phyloP scores from a whole-genome alignment of 164 flowering plant genomes.

The Aristolochia californica region DNA sequence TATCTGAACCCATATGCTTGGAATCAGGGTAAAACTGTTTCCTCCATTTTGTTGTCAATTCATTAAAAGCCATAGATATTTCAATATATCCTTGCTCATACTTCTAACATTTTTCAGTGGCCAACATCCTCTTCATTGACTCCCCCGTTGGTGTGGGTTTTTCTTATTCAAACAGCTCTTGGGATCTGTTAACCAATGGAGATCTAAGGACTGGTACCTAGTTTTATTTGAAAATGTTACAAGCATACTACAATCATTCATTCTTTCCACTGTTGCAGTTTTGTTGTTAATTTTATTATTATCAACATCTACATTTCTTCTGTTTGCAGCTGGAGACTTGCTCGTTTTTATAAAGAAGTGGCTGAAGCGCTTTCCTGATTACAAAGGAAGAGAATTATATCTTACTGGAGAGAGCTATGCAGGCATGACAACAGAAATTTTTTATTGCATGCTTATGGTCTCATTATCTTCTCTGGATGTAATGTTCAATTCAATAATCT shows the following conservation, averaged over 20 bases:
- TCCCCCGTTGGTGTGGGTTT: conserved; percentile 85
- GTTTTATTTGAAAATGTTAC: background rate
- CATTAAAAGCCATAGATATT: background rate
- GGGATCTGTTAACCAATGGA: conserved; percentile 51
- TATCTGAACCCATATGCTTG: conserved; percentile 78
- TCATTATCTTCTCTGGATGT: background rate
- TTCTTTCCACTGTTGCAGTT: background rate
- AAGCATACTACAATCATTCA: background rate
- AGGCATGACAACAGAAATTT: conserved; percentile 18
- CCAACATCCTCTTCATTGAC: conserved; percentile 65
- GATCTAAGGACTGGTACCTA: conserved; percentile 30
- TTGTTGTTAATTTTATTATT: background rate
- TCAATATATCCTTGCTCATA: background rate
- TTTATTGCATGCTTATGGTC: background rate
- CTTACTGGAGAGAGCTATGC: conserved; percentile 84
- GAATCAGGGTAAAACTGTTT: conserved; percentile 52
- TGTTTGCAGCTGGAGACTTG: conserved; percentile 56
- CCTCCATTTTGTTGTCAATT: background rate
- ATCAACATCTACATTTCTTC: background rate
- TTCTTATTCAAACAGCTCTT: conserved; percentile 65
- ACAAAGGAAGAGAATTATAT: conserved; percentile 65
- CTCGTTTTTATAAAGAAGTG: conserved; percentile 53
- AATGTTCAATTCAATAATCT: background rate
- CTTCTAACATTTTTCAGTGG: conserved; percentile 39
- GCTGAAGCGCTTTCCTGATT: conserved; percentile 77